These are phyloP conservation scores for Hypoxylon rickii DNA, from an alignment of 495 filamentous ascomycete species.

Conservation along the genomic window DNA sequence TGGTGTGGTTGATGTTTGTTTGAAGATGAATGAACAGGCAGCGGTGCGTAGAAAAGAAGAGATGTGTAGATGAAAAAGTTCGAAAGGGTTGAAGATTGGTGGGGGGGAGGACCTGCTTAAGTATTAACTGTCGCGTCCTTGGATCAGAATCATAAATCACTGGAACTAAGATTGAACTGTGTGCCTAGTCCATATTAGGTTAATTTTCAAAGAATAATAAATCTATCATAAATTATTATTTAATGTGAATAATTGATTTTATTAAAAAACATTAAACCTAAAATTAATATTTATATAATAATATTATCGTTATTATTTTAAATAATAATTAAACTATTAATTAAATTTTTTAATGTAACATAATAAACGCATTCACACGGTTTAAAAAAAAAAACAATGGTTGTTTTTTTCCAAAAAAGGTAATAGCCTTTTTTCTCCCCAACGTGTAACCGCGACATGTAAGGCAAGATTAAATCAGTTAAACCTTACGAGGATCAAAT, in stretches of 20 bases:
- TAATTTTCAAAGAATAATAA: conserved; percentile 32
- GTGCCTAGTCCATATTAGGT: conserved; percentile 48
- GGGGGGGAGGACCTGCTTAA: conserved; percentile 55
- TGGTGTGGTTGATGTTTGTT: too few species aligned
- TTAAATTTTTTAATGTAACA: too few species aligned
- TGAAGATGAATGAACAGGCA: too few species aligned
- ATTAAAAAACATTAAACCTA: too few species aligned
- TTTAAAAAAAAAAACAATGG: too few species aligned
- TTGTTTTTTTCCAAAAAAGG: not conserved
- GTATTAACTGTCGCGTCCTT: conserved; percentile 55
- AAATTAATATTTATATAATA: too few species aligned
- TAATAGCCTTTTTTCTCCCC: conserved; percentile 14
- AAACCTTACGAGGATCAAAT: conserved; percentile 43
- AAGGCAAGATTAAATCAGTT: conserved; percentile 50
- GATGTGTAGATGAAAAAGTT: conserved; percentile 42
- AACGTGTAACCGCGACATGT: conserved; percentile 26
- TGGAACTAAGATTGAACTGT: conserved; percentile 42
- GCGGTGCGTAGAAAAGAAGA: conserved; percentile 21
- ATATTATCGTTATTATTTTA: not conserved
- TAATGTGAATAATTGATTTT: not conserved
- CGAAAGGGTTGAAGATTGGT: conserved; percentile 39
- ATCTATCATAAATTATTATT: not conserved
- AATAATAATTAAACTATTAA: too few species aligned
- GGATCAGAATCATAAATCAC: conserved; percentile 51
- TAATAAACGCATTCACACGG: too few species aligned